Evolutionary conservation across 352 stramenopile species (phyloP), one percentile per base, ranked within the genome.

Genomic region (Globisporangium solare): DNA sequence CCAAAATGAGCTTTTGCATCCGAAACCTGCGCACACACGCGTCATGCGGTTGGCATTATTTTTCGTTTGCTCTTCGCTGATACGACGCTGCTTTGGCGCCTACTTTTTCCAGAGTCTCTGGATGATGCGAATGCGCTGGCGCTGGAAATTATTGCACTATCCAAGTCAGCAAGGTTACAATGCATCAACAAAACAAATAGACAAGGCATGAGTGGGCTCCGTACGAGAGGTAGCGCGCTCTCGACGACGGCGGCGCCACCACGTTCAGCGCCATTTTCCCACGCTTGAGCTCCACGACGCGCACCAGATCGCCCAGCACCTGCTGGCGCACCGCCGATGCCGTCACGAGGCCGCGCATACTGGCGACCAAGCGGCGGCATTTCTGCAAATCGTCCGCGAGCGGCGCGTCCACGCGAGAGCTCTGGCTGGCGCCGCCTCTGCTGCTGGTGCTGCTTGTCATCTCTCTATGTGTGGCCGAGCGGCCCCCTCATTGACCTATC

Each of bases 301-400:
- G 11, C 18, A 71, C 63, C 11, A 81, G 48, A 17, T 83, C 68
- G 4, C 55, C 32, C 1, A 75, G 39, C 6, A 80, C 55, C 40
- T 76, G 55, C 24, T 77, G 63, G 15, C 77, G 71, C 15, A 79
- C 17, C 12, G 78, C 71, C 41, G 71, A 67, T 12, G 64, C 60
- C 51, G 78, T 50, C 10, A 87, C 69, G 10, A 84, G 47, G 0
- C 66, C 61, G 15, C 79, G 74, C 66, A 89, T 86, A 12, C 56
- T 59, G 18, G 62, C 60, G 13, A 87, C 79, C 48, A 86, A 51
- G 6, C 74, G 74, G 13, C 76, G 71, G 54, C 76, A 86, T 58
- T 66, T 66, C 51, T 76, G 71, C 47, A 86, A 61, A 65, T 83
- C 73, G n/a, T 76, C 52, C 10, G 50, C 15, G 24, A 73, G 41